These are phyloP conservation scores for Rhododendron williamsianum DNA, from an alignment of 148 eudicot species.

Conservation along the genomic window DNA sequence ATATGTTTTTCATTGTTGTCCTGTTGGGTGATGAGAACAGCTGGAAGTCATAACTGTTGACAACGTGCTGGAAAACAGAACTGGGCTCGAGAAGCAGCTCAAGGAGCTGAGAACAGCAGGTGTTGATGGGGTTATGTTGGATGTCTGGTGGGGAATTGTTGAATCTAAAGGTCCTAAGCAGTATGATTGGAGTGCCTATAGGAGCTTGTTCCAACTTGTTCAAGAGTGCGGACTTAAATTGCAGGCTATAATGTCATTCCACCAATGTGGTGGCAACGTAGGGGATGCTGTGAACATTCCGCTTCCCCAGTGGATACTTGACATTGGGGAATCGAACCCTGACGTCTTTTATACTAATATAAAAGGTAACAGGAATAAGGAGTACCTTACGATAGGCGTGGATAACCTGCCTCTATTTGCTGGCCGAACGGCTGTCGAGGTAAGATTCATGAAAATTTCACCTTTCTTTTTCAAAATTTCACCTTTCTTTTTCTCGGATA, in stretches of 20 bases:
- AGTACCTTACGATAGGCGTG: constrained; percentile 62
- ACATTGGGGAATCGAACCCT: constrained; percentile 48
- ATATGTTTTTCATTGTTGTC: background rate
- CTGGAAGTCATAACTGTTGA: constrained; percentile 44
- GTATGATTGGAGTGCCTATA: constrained; percentile 71
- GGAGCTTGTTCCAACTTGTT: constrained; percentile 51
- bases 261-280: constrained; percentile 79
- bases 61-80: constrained; percentile 41
- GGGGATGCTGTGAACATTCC: constrained; percentile 72
- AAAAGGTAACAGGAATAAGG: constrained; percentile 46
- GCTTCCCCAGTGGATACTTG: constrained; percentile 62
- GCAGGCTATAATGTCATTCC: constrained; percentile 81
- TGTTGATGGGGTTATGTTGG: constrained; percentile 82
- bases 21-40: constrained; percentile 24
- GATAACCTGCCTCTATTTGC: constrained; percentile 53
- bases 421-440: constrained; percentile 73
- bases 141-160: constrained; percentile 91
- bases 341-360: constrained; percentile 67
- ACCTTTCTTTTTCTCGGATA: background rate
- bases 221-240: constrained; percentile 43
- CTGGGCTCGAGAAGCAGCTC: constrained; percentile 39
- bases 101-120: constrained; percentile 49
- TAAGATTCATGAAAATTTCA: constrained; percentile 7
- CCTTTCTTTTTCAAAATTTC: background rate
- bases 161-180: constrained; percentile 68